Conservation (phyloP, 1,284 basidiomycete species). For the Fomitopsis betulina region DNA sequence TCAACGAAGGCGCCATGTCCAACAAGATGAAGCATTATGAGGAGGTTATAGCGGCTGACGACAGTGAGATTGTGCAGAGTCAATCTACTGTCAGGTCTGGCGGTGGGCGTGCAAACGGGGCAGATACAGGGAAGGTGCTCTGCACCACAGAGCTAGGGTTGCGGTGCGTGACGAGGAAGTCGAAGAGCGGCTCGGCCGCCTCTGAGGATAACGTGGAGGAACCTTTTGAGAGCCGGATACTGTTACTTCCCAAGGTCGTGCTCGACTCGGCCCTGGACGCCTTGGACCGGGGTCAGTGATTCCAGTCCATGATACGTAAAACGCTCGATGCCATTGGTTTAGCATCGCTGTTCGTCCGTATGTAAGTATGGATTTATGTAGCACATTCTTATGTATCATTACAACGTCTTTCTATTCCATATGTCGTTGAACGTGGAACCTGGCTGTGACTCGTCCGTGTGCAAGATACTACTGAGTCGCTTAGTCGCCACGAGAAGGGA, state of each 20-base stretch:
- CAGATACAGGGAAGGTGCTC: constrained; percentile 34
- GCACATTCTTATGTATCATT: not conserved
- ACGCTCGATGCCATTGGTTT: not conserved
- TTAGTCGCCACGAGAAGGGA: too few species aligned
- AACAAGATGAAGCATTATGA: constrained; percentile 65
- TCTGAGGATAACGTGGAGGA: constrained; percentile 29
- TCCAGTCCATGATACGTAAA: not conserved
- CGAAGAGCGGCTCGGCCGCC: constrained; percentile 20
- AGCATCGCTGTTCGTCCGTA: not conserved
- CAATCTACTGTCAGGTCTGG: not conserved
- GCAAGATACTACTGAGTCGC: too few species aligned
- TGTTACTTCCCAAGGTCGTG: constrained; percentile 67
- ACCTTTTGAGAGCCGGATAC: constrained; percentile 50
- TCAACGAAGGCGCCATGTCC: constrained; percentile 50
- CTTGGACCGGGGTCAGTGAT: constrained; percentile 19
- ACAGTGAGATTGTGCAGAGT: constrained; percentile 1
- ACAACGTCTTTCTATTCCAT: not conserved
- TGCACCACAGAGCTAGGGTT: constrained; percentile 70
- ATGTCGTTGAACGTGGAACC: too few species aligned
- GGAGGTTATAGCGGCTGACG: constrained; percentile 33
- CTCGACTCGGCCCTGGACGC: constrained; percentile 63
- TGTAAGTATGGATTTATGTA: not conserved
- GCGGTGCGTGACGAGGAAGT: constrained; percentile 53
- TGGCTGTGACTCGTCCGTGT: too few species aligned
- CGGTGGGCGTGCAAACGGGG: not conserved